Percentiles rank a stretch among this genome's conserved stretches.
Conservation (phyloP, 2,329 filamentous ascomycete genomes). For the Pseudopyricularia cyperi region DNA sequence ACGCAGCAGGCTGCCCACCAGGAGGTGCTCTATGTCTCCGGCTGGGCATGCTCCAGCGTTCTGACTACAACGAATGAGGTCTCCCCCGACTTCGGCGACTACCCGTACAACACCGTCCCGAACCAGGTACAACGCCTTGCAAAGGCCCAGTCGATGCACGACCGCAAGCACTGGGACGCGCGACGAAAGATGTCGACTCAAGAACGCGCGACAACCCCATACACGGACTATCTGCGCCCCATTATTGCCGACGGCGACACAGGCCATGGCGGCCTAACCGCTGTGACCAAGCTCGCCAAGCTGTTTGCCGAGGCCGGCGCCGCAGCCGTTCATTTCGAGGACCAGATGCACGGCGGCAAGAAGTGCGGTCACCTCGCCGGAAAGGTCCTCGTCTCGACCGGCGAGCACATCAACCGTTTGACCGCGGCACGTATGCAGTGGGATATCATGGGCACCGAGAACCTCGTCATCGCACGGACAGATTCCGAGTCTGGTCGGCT, state of each 20-base stretch:
- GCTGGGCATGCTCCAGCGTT: constrained; percentile 93
- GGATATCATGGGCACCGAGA: constrained; percentile 96
- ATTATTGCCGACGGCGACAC: constrained; percentile 97
- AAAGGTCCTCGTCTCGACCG: constrained; percentile 85
- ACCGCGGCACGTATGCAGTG: constrained; percentile 90
- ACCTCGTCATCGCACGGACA: constrained; percentile 85
- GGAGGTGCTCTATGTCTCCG: constrained; percentile 89
- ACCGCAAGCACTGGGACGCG: constrained; percentile 86
- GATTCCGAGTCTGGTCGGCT: constrained; percentile 91
- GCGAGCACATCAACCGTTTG: constrained; percentile 93
- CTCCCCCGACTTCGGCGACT: constrained; percentile 94
- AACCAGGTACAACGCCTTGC: constrained; percentile 94
- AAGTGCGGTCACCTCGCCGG: constrained; percentile 96
- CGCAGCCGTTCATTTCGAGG: constrained; percentile 93
- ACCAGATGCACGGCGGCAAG: constrained; percentile 95
- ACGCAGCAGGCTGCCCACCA: constrained; percentile 94
- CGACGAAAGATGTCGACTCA: constrained; percentile 65
- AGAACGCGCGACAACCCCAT: constrained; percentile 63
- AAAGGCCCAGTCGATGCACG: constrained; percentile 94
- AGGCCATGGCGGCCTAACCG: constrained; percentile 82
- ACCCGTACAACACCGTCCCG: constrained; percentile 96
- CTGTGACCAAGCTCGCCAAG: constrained; percentile 92
- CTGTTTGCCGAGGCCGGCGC: constrained; percentile 95
- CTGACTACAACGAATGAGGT: constrained; percentile 94
- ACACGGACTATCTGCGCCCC: constrained; percentile 82